Percentiles rank a stretch among this genome's conserved stretches.
phyloP scores from a whole-genome alignment of 306 rosid species.

The Sechiopsis laciniata region DNA sequence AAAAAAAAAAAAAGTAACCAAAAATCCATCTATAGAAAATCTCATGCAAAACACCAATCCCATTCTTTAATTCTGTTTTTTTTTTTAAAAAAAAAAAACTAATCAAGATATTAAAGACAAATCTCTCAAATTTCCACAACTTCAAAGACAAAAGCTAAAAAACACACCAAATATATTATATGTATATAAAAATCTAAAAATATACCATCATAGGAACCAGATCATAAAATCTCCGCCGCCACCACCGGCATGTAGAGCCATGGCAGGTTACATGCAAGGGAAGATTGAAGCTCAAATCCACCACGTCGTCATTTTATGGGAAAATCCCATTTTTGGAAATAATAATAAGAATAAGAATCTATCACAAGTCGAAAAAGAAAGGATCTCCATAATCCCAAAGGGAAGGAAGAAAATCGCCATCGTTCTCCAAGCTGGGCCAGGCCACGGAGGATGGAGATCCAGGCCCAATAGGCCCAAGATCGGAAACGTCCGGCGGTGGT shows the following conservation, averaged over 20 bases:
- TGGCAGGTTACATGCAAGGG: conserved; percentile 10
- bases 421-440: conserved; percentile 50
- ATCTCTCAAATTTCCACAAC: background rate
- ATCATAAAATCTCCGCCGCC: background rate
- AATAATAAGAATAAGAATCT: background rate
- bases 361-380: conserved; percentile 50
- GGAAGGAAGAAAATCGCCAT: conserved; percentile 42
- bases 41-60: conserved; percentile 14
- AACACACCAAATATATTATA: background rate
- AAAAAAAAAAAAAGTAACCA: background rate
- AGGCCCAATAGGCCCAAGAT: conserved; percentile 37
- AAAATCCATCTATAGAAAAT: background rate
- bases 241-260: background rate
- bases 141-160: background rate
- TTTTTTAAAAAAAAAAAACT: background rate
- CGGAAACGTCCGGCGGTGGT: conserved; percentile 33
- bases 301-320: background rate
- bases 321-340: background rate
- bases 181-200: background rate
- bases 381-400: conserved; percentile 85
- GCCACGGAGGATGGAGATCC: conserved; percentile 39
- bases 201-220: background rate
- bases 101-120: background rate
- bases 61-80: background rate
- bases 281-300: background rate